These are phyloP conservation scores for Nakazawaea wickerhamii DNA, from an alignment of 805 yeast species.

Conservation along the genomic window DNA sequence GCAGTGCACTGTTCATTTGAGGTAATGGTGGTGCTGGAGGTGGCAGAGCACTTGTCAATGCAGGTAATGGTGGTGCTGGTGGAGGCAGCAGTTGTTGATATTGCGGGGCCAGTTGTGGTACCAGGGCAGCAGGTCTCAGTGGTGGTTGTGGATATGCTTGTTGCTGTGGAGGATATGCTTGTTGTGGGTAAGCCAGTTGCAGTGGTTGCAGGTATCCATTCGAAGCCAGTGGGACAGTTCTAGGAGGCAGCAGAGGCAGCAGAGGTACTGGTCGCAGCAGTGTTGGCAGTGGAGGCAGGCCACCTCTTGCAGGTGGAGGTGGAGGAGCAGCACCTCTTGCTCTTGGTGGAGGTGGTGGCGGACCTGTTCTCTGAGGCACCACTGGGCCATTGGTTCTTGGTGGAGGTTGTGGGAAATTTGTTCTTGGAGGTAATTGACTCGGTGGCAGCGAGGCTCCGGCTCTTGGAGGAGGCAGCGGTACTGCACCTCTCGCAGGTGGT, in stretches of 20 bases:
- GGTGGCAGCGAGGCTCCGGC: constrained; percentile 15
- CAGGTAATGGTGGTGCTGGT: constrained; percentile 32
- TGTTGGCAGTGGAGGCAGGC: constrained; percentile 17
- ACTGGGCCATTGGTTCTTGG: constrained; percentile 19
- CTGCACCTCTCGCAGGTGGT: constrained; percentile 20
- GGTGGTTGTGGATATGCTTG: constrained; percentile 26
- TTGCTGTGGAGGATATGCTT: constrained; percentile 13
- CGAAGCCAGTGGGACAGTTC: constrained; percentile 12
- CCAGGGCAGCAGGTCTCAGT: constrained; percentile 18
- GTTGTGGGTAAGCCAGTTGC: constrained; percentile 33
- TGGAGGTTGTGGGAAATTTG: constrained; percentile 20
- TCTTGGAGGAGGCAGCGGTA: constrained; percentile 19
- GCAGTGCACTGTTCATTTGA: constrained; percentile 11
- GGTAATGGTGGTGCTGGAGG: constrained; percentile 16
- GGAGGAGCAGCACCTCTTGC: constrained; percentile 22
- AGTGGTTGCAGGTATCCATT: constrained; percentile 19
- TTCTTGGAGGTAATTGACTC: constrained; percentile 21
- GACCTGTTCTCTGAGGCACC: constrained; percentile 20
- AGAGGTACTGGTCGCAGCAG: constrained; percentile 14
- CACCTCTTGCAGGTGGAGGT: constrained; percentile 28
- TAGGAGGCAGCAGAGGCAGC: no score
- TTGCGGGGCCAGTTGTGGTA: constrained; percentile 20
- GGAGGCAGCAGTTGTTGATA: constrained; percentile 19
- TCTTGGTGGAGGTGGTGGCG: constrained; percentile 15
- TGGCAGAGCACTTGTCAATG: constrained; percentile 11